Base-by-base conservation (phyloP, 805 yeast genomes). In the Saturnispora saitoi region DNA sequence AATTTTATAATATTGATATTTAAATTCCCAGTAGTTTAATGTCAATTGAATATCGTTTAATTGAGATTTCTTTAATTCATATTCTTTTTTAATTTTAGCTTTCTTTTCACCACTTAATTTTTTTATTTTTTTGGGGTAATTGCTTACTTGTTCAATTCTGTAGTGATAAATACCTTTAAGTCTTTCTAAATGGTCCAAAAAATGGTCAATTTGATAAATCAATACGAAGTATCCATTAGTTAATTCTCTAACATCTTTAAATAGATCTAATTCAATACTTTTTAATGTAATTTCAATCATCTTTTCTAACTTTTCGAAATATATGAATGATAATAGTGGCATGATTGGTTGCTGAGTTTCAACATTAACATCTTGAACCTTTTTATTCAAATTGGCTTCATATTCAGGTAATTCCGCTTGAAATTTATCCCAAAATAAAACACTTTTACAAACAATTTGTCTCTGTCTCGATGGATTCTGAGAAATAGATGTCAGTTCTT, bases 381-480 rank as follows among this genome's bases (percentile, higher is more conserved):
- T 14, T 15, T 48, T 36, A 32, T 43, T 50, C n/a, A 53, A 46
- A 47, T 43, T 48, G 28, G 45, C 49, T 60, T 88, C 97, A 32
- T 81, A 69, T 4, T 69, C 64, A 57, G 87, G 95, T 47, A 84
- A 73, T 37, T 74, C 73, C 9, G 85, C 93, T 58, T 91, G 97
- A 30, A 86, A 67, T 2, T 88, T 73, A 63, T 91, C 97, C 84
- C 91, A 86, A 3, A 73, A 54, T 42, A 74, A 57, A 48, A 80
- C 58, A 58, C 75, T 69, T 58, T 81, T 70, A 53, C 81, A 68
- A 57, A 83, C 66, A 53, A 83, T 77, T 61, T 87, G 96, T 53
- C 96, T 77, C 58, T 87, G 89, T 48, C 96, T 73, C 44, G 95
- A 79, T 32, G 88, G 80, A 58, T 91, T 91, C 61, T 81, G 83